Evolutionary conservation across 305 asterid genomes (phyloP).

Genomic region (Rubia peregrina): DNA sequence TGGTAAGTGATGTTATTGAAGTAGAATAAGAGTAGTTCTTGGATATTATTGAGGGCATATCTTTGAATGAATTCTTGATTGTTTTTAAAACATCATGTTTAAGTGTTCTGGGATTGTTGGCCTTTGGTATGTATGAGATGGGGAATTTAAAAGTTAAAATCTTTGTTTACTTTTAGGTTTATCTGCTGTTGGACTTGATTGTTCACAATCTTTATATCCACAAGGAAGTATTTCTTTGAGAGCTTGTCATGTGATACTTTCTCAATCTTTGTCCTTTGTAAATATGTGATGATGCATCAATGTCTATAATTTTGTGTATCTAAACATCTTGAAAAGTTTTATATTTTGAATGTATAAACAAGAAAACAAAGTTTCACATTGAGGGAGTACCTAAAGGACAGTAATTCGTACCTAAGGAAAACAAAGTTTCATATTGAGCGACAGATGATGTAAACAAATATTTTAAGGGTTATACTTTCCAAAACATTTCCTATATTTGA

Average conservation of each 20-base stretch:
- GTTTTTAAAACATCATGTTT: background rate
- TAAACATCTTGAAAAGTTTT: too few relatives aligned
- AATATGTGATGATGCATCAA: background rate
- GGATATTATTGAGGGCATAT: background rate
- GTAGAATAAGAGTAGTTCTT: background rate
- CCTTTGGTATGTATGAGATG: conserved; percentile 5
- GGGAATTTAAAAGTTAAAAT: conserved; percentile 15
- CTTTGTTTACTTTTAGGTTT: conserved; percentile 51
- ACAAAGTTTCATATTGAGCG: too few relatives aligned
- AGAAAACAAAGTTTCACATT: too few relatives aligned
- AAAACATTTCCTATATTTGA: too few relatives aligned
- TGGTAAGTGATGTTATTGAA: background rate
- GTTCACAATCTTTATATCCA: conserved; percentile 96
- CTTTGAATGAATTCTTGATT: background rate
- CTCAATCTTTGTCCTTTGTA: background rate
- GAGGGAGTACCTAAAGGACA: too few relatives aligned
- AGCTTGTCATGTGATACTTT: conserved; percentile 72
- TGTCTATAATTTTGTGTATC: too few relatives aligned
- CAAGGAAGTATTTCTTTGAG: conserved; percentile 97
- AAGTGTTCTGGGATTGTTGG: background rate
- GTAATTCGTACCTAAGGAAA: too few relatives aligned
- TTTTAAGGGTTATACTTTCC: too few relatives aligned
- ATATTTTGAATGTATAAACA: too few relatives aligned
- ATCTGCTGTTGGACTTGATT: conserved; percentile 80
- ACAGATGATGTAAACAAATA: too few relatives aligned